Evolutionary conservation across 2,329 filamentous ascomycete genomes (phyloP).

Genomic region (Falciphora oryzae): DNA sequence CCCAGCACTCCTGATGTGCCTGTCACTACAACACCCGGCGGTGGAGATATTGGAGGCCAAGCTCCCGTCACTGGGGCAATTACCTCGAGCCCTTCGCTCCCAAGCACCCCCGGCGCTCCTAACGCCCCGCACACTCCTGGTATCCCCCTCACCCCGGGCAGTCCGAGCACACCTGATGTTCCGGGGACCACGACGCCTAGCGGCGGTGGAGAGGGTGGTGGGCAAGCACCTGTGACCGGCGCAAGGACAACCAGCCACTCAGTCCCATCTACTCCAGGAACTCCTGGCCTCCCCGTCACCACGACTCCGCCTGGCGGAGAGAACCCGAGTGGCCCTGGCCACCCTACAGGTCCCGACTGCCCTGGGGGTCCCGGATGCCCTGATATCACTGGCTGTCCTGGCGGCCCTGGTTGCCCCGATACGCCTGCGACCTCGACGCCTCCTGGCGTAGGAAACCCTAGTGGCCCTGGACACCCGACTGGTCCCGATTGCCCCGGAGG

Average conservation of each 20-base stretch:
- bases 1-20: not conserved
- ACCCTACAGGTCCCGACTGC: not conserved
- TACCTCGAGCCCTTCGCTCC: not conserved
- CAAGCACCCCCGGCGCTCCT: not conserved
- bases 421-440: not conserved
- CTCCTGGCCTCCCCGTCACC: not conserved
- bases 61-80: not conserved
- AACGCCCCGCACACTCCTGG: not conserved
- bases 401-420: not conserved
- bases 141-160: not conserved
- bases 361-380: not conserved
- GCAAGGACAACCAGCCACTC: not conserved
- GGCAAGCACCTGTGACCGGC: not conserved
- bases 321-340: not conserved
- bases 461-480: not conserved
- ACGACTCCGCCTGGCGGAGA: not conserved
- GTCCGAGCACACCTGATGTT: not conserved
- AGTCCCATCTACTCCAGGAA: not conserved
- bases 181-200: not conserved
- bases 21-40: not conserved
- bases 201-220: not conserved
- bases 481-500: not conserved
- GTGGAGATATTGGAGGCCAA: not conserved
- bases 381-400: not conserved
- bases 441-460: not conserved